These are phyloP conservation scores for Nemophila menziesii DNA, from an alignment of 257 asterid species.

Conservation along the genomic window DNA sequence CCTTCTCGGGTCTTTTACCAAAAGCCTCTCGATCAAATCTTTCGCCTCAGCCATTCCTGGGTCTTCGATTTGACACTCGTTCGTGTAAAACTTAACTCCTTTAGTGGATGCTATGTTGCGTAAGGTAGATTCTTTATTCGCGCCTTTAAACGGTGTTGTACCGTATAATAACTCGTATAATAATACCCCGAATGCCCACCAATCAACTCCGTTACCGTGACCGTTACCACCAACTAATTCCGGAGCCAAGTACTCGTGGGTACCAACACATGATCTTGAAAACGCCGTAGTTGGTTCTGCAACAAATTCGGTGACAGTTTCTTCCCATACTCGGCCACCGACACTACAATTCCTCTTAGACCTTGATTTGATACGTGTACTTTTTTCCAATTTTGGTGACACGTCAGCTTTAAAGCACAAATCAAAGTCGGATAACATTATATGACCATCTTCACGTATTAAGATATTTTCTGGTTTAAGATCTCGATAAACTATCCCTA, in stretches of 20 bases:
- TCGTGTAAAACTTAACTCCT: constrained; percentile 42
- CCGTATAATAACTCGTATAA: constrained; percentile 60
- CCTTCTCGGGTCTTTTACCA: constrained; percentile 67
- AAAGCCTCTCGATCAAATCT: constrained; percentile 55
- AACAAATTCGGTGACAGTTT: constrained; percentile 51
- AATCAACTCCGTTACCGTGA: constrained; percentile 87
- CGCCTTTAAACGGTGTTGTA: constrained; percentile 70
- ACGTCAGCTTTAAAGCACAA: constrained; percentile 51
- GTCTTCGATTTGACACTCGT: constrained; percentile 19
- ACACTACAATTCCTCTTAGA: neutral
- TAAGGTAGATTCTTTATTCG: constrained; percentile 75
- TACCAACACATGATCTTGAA: constrained; percentile 78
- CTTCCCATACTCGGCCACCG: constrained; percentile 18
- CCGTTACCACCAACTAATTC: constrained; percentile 62
- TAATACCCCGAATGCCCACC: constrained; percentile 93
- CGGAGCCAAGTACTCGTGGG: constrained; percentile 84
- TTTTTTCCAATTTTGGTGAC: constrained; percentile 33
- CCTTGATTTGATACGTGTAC: constrained; percentile 7
- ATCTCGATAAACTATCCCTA: constrained; percentile 80
- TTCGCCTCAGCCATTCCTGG: constrained; percentile 43
- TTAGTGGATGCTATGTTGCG: constrained; percentile 73
- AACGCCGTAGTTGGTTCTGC: constrained; percentile 76
- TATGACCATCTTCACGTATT: constrained; percentile 72
- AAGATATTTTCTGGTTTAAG: constrained; percentile 71
- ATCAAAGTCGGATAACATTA: constrained; percentile 79